Percentiles rank a stretch among this genome's conserved stretches.
Conservation (phyloP, 2,329 filamentous ascomycete genomes). For the Aspergillus pseudoglaucus region DNA sequence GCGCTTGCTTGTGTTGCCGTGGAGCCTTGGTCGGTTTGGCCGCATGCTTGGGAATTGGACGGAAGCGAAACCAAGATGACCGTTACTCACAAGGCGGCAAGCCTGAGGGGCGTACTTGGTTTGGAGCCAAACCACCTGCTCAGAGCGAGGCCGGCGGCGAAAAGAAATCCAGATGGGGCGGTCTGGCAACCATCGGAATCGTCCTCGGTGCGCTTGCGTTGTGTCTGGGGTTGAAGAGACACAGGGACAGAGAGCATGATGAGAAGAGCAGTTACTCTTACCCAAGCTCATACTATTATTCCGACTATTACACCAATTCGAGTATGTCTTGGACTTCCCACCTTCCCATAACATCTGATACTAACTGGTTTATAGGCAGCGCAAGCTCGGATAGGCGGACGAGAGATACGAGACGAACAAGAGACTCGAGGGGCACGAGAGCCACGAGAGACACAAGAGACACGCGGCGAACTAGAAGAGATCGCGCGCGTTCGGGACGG, state of each 20-base stretch:
- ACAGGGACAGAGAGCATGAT: constrained; percentile 25
- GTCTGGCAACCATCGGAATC: constrained; percentile 36
- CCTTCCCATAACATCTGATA: background rate
- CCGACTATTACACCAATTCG: constrained; percentile 35
- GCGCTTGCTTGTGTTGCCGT: constrained; percentile 39
- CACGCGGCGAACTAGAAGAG: constrained; percentile 23
- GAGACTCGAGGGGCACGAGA: constrained; percentile 3
- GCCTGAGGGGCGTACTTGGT: constrained; percentile 34
- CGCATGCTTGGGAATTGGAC: constrained; percentile 28
- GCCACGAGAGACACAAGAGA: constrained; percentile 19
- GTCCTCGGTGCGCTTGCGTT: constrained; percentile 39
- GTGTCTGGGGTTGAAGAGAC: constrained; percentile 41
- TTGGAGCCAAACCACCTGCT: constrained; percentile 32
- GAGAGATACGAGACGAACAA: constrained; percentile 14
- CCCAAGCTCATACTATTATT: constrained; percentile 36
- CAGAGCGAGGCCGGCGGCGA: constrained; percentile 24
- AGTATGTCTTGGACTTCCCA: constrained; percentile 26
- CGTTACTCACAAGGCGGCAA: constrained; percentile 27
- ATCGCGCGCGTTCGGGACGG: constrained; percentile 24
- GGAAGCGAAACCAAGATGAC: constrained; percentile 33
- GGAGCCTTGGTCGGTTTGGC: constrained; percentile 35
- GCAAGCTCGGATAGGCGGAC: constrained; percentile 37
- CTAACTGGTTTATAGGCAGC: constrained; percentile 30
- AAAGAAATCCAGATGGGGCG: constrained; percentile 34
- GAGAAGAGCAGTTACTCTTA: constrained; percentile 35